Base-by-base conservation (phyloP, 140 eudicot genomes). In the Cichorium intybus region DNA sequence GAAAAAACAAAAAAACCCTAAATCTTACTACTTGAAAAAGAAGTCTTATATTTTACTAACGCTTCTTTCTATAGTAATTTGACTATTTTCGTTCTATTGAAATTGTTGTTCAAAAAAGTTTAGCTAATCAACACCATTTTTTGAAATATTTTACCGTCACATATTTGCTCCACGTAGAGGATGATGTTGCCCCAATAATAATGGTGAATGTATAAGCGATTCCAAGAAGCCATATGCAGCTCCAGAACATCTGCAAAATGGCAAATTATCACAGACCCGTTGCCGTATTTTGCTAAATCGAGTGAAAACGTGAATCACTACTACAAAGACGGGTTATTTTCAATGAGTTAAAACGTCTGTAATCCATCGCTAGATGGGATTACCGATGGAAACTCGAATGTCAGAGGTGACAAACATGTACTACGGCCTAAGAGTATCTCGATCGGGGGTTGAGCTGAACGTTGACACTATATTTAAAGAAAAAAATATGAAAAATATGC, bases 241-340 rank as follows among this genome's bases (percentile, higher is more conserved):
- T 66, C 79, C 79, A 75, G 41, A 58, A 75, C 79, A 75, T 67
- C 79, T 75, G 34, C 64, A 74, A 24, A 24, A 7, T 10, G 27
- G 16, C 46, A 12, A 21, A 48, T 2, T 48, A 24, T 48, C 54
- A 48, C 4, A 48, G 1, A 20, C 24, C 24, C 26, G 24, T 48
- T 18, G 14, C 5, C 12, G 17, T 48, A 18, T 48, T 48, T 6
- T 48, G 54, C 3, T 5, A 48, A n/a, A 48, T 16, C 3, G 10
- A 41, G 18, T 48, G 17, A 17, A 48, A 1, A 7, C 54, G 2
- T 1, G 12, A n/a, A n/a, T n/a, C n/a, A n/a, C n/a, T n/a, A n/a
- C n/a, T n/a, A n/a, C n/a, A n/a, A n/a, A n/a, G n/a, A n/a, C n/a
- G n/a, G n/a, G n/a, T n/a, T n/a, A n/a, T n/a, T n/a, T n/a, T n/a